Conservation (phyloP, 768 basidiomycete species). For the Serendipita sp. region DNA sequence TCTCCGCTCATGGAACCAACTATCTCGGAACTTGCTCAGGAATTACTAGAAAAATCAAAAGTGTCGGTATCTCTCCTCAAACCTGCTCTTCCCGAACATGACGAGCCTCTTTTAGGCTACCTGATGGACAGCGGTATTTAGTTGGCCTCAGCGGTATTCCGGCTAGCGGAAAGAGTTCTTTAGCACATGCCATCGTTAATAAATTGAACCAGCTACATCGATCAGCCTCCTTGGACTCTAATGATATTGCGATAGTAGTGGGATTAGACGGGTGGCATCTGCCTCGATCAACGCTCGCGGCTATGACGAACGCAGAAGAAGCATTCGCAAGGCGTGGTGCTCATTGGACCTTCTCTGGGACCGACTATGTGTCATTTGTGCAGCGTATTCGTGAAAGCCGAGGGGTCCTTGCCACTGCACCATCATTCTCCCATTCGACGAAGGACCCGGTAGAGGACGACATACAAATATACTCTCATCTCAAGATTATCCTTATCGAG, state of each 20-base stretch:
- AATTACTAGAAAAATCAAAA: not conserved
- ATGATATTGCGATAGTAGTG: conserved; percentile 41
- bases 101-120: not conserved
- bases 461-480: conserved; percentile 37
- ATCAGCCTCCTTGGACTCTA: conserved; percentile 3
- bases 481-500: conserved; percentile 75
- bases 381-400: conserved; percentile 27
- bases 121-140: conserved; percentile 31
- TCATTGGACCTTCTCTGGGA: conserved; percentile 82
- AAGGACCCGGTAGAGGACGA: conserved; percentile 67
- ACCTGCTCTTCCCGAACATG: not conserved
- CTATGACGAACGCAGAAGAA: conserved; percentile 54
- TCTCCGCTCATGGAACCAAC: not conserved
- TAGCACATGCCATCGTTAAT: conserved; percentile 43
- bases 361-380: conserved; percentile 55
- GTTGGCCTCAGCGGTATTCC: conserved; percentile 67
- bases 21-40: not conserved
- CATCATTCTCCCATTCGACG: conserved; percentile 71
- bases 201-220: conserved; percentile 31
- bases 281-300: conserved; percentile 59
- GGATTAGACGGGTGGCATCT: conserved; percentile 90
- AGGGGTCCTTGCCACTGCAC: conserved; percentile 33
- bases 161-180: conserved; percentile 73
- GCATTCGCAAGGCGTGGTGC: conserved; percentile 70
- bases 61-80: not conserved